phyloP scores from a whole-genome alignment of 306 rosid genomes.

The Fragaria ananassa region DNA sequence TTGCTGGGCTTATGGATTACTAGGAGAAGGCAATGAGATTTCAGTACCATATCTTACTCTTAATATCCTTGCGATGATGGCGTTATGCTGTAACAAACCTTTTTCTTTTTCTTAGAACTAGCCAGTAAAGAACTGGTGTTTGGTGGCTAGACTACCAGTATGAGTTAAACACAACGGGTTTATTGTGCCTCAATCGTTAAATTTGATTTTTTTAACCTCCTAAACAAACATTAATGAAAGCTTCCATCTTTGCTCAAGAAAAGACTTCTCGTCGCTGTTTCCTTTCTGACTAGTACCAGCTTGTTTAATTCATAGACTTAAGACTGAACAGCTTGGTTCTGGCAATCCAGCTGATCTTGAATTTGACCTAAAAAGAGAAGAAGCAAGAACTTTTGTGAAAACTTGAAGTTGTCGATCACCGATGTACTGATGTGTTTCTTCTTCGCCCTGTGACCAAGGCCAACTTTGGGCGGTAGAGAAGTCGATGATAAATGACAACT shows the following conservation, averaged over 20 bases:
- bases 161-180: not conserved
- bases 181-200: not conserved
- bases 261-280: not conserved
- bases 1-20: not conserved
- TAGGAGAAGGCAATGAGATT: not conserved
- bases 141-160: not conserved
- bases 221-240: not conserved
- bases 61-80: not conserved
- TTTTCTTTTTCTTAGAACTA: not conserved
- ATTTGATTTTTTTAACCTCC: not conserved
- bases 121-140: not conserved
- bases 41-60: not conserved
- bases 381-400: not conserved
- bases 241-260: not conserved
- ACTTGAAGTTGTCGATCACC: not conserved
- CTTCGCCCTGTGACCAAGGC: too few species aligned
- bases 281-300: too few species aligned
- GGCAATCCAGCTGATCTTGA: too few species aligned
- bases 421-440: too few species aligned
- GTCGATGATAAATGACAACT: not conserved
- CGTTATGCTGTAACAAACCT: not conserved
- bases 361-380: too few species aligned
- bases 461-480: not conserved
- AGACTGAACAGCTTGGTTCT: too few species aligned
- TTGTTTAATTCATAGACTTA: too few species aligned